Base-by-base conservation (phyloP, 1,284 basidiomycete genomes). In the Moesziomyces parantarcticus region DNA sequence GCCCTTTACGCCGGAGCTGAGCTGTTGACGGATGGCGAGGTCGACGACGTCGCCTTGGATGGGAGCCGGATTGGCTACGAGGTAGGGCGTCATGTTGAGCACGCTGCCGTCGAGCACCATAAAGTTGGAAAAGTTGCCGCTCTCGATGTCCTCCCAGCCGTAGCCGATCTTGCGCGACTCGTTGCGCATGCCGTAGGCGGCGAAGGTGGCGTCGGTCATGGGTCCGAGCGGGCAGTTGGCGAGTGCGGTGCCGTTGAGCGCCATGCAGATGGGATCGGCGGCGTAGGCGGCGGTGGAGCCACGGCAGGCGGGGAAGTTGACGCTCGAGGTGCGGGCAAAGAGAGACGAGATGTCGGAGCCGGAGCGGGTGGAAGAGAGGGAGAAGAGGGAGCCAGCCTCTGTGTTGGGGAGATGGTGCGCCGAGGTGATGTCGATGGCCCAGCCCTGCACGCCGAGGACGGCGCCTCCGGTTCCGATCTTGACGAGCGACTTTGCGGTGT, bases 1-100 rank as follows among this genome's bases (percentile, higher is more conserved):
- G 1, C 85, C 84, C 20, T 87, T 83, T 52, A 88, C 85, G 7
- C 69, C 48, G 25, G 36, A 53, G 13, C 84, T 81, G 14, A 97
- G 86, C 41, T 94, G 85, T 18, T 89, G 89, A 42, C 96, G 93
- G 70, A 99, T 90, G 49, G 91, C 92, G 4, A 85, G 80, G 85
- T 99, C 97, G 63, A 98, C 90, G 22, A 86, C 86, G 84, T 99
- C 97, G 52, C 87, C 86, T 3, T 88, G 78, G 56, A 95, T 88
- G 3, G 92, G 80, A 18, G 80, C 87, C 5, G 90, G 89, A 80
- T 96, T 92, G 20, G 90, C 87, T 18, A 86, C 84, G 63, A 97
- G 87, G 87, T 99, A 99, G 1, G 94, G 90, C 48, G 87, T 87
- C 86, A 99, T 89, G 85, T 99, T 97, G 81, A 99, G 90, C 36